Conservation (phyloP, 441 rosid species). For the Croton setiger region DNA sequence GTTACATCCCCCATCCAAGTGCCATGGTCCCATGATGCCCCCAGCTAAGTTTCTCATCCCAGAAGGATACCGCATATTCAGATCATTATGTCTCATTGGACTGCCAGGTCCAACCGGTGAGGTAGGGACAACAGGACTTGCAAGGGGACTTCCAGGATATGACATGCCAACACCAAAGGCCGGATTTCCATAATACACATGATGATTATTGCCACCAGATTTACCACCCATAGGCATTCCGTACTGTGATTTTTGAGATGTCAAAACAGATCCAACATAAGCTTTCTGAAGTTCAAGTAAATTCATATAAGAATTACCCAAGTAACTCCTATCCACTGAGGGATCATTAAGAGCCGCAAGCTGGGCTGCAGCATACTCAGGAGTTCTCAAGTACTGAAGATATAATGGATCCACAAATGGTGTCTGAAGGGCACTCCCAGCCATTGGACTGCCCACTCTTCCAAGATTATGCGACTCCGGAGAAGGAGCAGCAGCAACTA, state of each 20-base stretch:
- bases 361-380: slow-evolving; percentile 48
- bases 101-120: slow-evolving; percentile 49
- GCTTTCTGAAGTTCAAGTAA: slow-evolving; percentile 49
- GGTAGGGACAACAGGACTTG: slow-evolving; percentile 41
- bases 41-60: slow-evolving; percentile 49
- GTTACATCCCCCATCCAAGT: slow-evolving; percentile 36
- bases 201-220: slow-evolving; percentile 40
- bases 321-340: slow-evolving; percentile 35
- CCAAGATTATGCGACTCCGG: slow-evolving; percentile 36
- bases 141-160: slow-evolving; percentile 50
- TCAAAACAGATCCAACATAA: slow-evolving; percentile 41
- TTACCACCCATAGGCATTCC: slow-evolving; percentile 39
- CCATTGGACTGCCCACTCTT: slow-evolving; percentile 40
- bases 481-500: slow-evolving; percentile 33
- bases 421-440: slow-evolving; percentile 35
- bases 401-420: slow-evolving; percentile 42
- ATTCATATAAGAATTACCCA: slow-evolving; percentile 50
- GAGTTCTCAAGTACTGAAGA: slow-evolving; percentile 47
- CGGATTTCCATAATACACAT: slow-evolving; percentile 48
- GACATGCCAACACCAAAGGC: slow-evolving; percentile 49
- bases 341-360: slow-evolving; percentile 43
- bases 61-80: slow-evolving; percentile 42
- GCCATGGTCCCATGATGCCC: slow-evolving; percentile 55
- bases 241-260: slow-evolving; percentile 49
- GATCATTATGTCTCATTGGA: slow-evolving; percentile 46